Evolutionary conservation across 257 asterid genomes (phyloP), one percentile per base, ranked within the genome.

Genomic region (Ehretia macrophylla): DNA sequence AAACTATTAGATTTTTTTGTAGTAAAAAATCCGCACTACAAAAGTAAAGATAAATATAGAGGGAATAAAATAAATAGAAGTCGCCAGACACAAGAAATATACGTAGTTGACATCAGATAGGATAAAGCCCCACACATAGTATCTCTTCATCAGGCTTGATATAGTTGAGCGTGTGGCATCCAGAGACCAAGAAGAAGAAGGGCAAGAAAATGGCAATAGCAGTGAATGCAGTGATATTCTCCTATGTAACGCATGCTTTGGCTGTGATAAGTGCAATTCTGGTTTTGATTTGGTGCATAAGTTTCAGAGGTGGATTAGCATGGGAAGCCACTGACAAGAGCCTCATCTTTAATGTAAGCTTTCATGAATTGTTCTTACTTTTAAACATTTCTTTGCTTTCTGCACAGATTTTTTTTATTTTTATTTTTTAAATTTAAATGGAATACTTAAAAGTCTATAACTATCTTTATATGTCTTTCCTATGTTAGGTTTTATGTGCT

Each of bases 301-400:
- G 85, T 71, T 92, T 84, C 77, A 84, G 95, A 59, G 98, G 98
- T 48, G 98, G 98, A 52, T 75, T 92, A 55, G 98, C 98, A 39
- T 92, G 98, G 98, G 84, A 83, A 67, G 69, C 81, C 68, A 63
- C 83, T 8, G 60, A 88, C 68, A 92, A 92, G 82, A 66, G 14
- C 51, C 95, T 86, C 22, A 92, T 92, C n/a, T 92, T 92, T 67
- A 92, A 92, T 65, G 98, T 91, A 57, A 66, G 76, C 47, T 4
- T 32, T 10, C 47, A 42, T 10, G 14, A 42, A 10, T 10, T 10
- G 16, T 42, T 42, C 16, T 42, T 4, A 1, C 2, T 42, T 42
- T 42, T 42, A 3, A 4, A 2, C 47, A 42, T 42, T 42, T 14
- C 12, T 42, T 42, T 42, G 47, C 47, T 42, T 42, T 42, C 47